phyloP scores from a whole-genome alignment of 2,329 filamentous ascomycete species.

The Coniochaeta sp. region DNA sequence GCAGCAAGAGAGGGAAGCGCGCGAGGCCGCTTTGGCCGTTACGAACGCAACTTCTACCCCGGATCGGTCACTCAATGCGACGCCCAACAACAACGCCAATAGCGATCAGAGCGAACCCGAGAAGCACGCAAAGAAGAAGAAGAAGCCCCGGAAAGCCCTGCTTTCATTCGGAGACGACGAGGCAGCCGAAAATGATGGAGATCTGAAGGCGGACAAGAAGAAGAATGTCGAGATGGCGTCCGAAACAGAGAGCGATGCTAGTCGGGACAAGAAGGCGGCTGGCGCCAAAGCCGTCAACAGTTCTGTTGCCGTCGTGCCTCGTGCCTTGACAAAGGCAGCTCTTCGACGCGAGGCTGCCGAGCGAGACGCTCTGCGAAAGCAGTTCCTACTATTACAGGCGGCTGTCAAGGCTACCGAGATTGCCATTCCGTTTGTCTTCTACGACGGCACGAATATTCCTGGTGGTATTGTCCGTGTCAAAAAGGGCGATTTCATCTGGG shows the following conservation, averaged over 20 bases:
- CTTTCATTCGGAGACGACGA: slow-evolving; percentile 67
- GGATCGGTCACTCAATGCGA: slow-evolving; percentile 40
- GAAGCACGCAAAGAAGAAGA: slow-evolving; percentile 31
- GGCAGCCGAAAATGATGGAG: slow-evolving; percentile 48
- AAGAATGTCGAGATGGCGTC: slow-evolving; percentile 8
- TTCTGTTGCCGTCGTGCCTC: slow-evolving; percentile 59
- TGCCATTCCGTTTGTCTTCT: slow-evolving; percentile 90
- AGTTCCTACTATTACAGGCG: slow-evolving; percentile 79
- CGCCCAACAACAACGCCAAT: slow-evolving; percentile 37
- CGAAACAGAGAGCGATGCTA: slow-evolving; percentile 2
- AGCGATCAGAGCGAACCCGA: slow-evolving; percentile 25
- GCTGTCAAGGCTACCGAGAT: slow-evolving; percentile 85
- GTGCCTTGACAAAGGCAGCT: slow-evolving; percentile 55
- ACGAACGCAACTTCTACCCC: slow-evolving; percentile 28
- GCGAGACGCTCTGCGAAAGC: slow-evolving; percentile 65
- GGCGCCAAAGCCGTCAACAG: slow-evolving; percentile 54
- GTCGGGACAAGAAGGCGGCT: slow-evolving; percentile 12
- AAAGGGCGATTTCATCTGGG: slow-evolving; percentile 89
- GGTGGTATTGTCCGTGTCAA: slow-evolving; percentile 79
- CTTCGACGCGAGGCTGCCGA: slow-evolving; percentile 70
- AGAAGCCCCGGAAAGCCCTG: slow-evolving; percentile 37
- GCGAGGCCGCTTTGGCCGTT: slow-evolving; percentile 46
- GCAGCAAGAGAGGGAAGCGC: slow-evolving; percentile 75
- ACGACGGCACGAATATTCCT: slow-evolving; percentile 85
- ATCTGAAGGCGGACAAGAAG: slow-evolving; percentile 17